Evolutionary conservation across 2,329 filamentous ascomycete species (phyloP).

Genomic region (Paracamarosporium sp.): DNA sequence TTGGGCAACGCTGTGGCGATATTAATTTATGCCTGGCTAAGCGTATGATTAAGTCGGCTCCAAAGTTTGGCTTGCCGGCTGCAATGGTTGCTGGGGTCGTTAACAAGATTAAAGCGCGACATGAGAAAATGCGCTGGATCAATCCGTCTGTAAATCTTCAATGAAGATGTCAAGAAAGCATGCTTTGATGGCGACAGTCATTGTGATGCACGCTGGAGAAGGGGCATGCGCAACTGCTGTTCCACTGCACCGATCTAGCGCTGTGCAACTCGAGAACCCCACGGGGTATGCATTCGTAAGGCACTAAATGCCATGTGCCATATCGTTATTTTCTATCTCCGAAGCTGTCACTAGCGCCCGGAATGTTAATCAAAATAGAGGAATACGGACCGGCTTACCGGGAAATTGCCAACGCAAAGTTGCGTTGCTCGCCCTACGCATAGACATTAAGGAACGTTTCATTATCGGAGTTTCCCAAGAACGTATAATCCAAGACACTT

Average conservation of each 20-base stretch:
- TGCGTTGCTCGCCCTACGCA: not conserved
- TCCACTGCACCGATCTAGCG: not conserved
- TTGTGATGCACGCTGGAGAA: not conserved
- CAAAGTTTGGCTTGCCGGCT: not conserved
- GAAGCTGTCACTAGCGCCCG: not conserved
- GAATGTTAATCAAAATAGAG: not conserved
- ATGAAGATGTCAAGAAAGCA: not conserved
- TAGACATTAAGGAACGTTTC: not conserved
- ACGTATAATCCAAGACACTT: not conserved
- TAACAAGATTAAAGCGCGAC: not conserved
- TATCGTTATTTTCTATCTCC: not conserved
- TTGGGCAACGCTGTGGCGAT: not conserved
- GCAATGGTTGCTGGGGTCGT: not conserved
- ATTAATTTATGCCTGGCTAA: conserved; percentile 7
- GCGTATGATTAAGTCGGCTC: not conserved
- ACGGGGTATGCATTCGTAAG: conserved; percentile 4
- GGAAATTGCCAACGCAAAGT: not conserved
- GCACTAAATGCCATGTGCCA: not conserved
- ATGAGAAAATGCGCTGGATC: not conserved
- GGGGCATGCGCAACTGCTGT: not conserved
- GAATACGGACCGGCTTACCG: conserved; percentile 6
- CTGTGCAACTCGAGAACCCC: not conserved
- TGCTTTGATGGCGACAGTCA: not conserved
- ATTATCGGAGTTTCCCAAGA: not conserved
- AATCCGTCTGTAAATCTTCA: not conserved